These are phyloP conservation scores for Sabuloglossum arenarium DNA, from an alignment of 495 filamentous ascomycete genomes.

Conservation along the genomic window DNA sequence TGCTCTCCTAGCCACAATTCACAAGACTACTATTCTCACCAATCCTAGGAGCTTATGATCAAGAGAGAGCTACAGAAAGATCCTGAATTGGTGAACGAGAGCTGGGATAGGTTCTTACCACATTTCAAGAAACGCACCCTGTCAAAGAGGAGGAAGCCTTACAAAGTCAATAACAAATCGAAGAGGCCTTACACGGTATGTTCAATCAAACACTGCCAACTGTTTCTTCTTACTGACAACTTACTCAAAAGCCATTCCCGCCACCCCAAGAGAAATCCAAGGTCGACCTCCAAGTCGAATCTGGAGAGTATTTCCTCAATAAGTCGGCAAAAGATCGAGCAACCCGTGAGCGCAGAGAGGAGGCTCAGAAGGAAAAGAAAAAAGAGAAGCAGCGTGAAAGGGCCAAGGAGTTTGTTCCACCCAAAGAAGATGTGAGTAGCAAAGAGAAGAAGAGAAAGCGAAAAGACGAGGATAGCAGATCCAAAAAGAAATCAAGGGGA, in stretches of 20 bases:
- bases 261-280: conserved; percentile 80
- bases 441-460: neutral
- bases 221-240: neutral
- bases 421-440: conserved; percentile 34
- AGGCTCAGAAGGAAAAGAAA: conserved; percentile 66
- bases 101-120: conserved; percentile 90
- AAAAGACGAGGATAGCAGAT: neutral
- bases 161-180: conserved; percentile 76
- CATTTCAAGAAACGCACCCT: conserved; percentile 95
- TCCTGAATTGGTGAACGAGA: conserved; percentile 64
- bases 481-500: neutral
- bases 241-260: conserved; percentile 26
- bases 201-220: neutral
- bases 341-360: conserved; percentile 53
- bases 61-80: conserved; percentile 96
- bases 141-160: conserved; percentile 60
- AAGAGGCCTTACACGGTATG: conserved; percentile 72
- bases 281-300: conserved; percentile 94
- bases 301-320: conserved; percentile 84
- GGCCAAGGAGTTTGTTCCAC: conserved; percentile 68
- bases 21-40: conserved; percentile 6
- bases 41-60: conserved; percentile 65
- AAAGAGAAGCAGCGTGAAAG: conserved; percentile 73
- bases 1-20: neutral
- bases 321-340: conserved; percentile 80